Percentiles rank a stretch among this genome's conserved stretches.
These are phyloP conservation scores for Primulina huaijiensis DNA, from an alignment of 257 asterid species.

Conservation along the genomic window DNA sequence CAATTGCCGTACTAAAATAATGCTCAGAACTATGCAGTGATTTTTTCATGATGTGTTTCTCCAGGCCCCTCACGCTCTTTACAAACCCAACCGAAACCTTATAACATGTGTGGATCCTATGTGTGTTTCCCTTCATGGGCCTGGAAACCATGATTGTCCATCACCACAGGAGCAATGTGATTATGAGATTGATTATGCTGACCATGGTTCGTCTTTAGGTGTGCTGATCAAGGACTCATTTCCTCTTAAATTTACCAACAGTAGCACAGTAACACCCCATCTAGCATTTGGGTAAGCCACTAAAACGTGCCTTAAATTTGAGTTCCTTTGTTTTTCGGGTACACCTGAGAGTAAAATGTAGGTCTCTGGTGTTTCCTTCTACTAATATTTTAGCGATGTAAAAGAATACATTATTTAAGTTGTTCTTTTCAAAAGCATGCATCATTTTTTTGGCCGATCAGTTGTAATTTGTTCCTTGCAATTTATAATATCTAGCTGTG, in stretches of 20 bases:
- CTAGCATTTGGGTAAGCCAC: constrained; percentile 70
- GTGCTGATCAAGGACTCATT: constrained; percentile 67
- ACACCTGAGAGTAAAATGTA: background rate
- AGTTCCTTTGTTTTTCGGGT: background rate
- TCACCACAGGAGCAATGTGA: constrained; percentile 75
- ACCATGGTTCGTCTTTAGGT: constrained; percentile 71
- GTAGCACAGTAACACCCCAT: constrained; percentile 48
- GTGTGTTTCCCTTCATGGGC: constrained; percentile 54
- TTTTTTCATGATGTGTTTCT: constrained; percentile 17
- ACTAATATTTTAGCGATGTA: background rate
- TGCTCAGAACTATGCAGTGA: background rate
- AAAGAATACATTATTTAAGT: background rate
- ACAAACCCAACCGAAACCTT: constrained; percentile 58
- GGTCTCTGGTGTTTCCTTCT: background rate
- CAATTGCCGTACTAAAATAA: background rate
- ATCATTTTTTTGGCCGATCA: background rate
- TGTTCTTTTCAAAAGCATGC: background rate
- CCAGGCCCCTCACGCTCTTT: constrained; percentile 86
- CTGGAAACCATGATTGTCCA: constrained; percentile 32
- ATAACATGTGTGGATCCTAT: constrained; percentile 60
- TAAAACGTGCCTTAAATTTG: background rate
- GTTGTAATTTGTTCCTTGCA: constrained; percentile 1
- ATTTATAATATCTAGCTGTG: constrained; percentile 53
- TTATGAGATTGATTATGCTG: constrained; percentile 80
- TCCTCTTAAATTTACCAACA: constrained; percentile 59